phyloP scores from a whole-genome alignment of 257 asterid species.

The Leptodermis oblonga region DNA sequence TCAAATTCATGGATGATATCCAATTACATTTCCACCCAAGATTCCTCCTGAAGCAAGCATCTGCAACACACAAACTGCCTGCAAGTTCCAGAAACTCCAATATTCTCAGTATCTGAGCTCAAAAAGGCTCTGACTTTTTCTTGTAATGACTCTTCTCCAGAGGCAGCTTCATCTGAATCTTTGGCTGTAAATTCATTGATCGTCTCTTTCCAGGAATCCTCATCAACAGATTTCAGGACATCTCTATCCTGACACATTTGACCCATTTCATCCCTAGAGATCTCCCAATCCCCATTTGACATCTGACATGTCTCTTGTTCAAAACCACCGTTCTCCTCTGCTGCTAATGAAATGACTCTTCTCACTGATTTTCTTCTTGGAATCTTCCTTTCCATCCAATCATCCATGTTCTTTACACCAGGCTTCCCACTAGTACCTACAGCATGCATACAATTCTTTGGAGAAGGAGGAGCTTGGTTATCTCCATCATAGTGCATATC shows the following conservation, averaged over 20 bases:
- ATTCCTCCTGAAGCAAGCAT: slow-evolving; percentile 37
- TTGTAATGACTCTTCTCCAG: slow-evolving; percentile 23
- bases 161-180: slow-evolving; percentile 16
- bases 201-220: slow-evolving; percentile 12
- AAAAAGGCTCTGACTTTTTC: slow-evolving; percentile 26
- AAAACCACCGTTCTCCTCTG: slow-evolving; percentile 40
- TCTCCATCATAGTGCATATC: slow-evolving; percentile 23
- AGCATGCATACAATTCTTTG: slow-evolving; percentile 36
- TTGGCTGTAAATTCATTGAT: slow-evolving; percentile 6
- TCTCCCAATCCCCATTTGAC: slow-evolving; percentile 36
- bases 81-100: slow-evolving; percentile 41
- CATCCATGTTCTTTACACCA: slow-evolving; percentile 30
- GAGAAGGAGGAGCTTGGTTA: slow-evolving; percentile 18
- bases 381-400: slow-evolving; percentile 42
- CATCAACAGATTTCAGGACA: slow-evolving; percentile 19
- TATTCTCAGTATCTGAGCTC: slow-evolving; percentile 33
- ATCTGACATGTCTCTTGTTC: slow-evolving; percentile 32
- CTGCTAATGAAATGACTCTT: slow-evolving; percentile 64
- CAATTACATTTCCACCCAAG: slow-evolving; percentile 49
- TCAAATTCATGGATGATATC: neutral
- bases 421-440: slow-evolving; percentile 28
- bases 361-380: slow-evolving; percentile 43
- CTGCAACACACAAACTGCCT: slow-evolving; percentile 31
- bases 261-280: slow-evolving; percentile 26
- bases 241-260: slow-evolving; percentile 22